A percentile compares a stretch with the other conserved stretches of the same genome.
These are phyloP conservation scores for Endotrypanum monterogeii DNA, from an alignment of 208 protist species.

Conservation along the genomic window DNA sequence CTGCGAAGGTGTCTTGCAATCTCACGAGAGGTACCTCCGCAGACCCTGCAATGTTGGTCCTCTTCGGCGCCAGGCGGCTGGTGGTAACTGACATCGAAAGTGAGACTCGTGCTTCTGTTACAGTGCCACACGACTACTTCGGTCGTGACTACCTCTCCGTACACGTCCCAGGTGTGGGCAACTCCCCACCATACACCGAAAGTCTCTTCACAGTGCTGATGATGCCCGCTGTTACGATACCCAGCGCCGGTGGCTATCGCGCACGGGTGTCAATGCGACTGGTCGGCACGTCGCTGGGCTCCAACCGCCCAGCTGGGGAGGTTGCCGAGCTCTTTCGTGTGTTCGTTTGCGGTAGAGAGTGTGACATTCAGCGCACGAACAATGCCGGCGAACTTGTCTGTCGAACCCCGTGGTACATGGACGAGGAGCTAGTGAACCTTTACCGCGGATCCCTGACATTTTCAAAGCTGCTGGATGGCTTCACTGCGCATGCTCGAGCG, in stretches of 20 bases:
- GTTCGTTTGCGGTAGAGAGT: slow-evolving; percentile 39
- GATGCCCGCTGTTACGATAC: slow-evolving; percentile 31
- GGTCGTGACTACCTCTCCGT: slow-evolving; percentile 25
- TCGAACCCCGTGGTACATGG: slow-evolving; percentile 36
- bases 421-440: slow-evolving; percentile 26
- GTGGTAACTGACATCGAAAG: slow-evolving; percentile 14
- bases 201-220: slow-evolving; percentile 28
- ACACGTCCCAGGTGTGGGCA: slow-evolving; percentile 21
- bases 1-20: too few species aligned
- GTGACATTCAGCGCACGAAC: slow-evolving; percentile 26
- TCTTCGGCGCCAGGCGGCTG: slow-evolving; percentile 13
- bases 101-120: slow-evolving; percentile 14
- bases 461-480: slow-evolving; percentile 18
- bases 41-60: slow-evolving; percentile 2
- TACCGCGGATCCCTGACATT: slow-evolving; percentile 28
- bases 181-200: slow-evolving; percentile 10
- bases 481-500: slow-evolving; percentile 1
- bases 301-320: background rate
- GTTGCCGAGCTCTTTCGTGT: slow-evolving; percentile 22
- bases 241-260: slow-evolving; percentile 31
- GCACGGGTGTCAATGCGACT: slow-evolving; percentile 19
- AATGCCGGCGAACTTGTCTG: slow-evolving; percentile 32
- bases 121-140: slow-evolving; percentile 26
- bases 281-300: slow-evolving; percentile 27
- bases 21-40: too few species aligned